These are phyloP conservation scores for Ophiostoma quercus DNA, from an alignment of 2,329 filamentous ascomycete genomes.

Conservation along the genomic window DNA sequence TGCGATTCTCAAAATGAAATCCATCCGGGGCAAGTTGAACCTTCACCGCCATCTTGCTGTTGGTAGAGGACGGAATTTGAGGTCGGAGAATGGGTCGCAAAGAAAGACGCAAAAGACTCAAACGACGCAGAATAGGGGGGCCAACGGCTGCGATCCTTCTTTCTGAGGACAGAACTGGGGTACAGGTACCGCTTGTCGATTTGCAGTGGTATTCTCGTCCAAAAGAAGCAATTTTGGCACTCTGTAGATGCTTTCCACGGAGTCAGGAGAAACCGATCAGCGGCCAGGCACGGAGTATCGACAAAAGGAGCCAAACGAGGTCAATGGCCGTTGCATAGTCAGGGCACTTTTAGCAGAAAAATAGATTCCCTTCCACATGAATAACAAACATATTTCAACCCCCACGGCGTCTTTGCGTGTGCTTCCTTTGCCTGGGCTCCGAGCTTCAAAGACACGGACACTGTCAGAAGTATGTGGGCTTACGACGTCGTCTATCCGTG, in stretches of 20 bases:
- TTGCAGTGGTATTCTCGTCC: neutral
- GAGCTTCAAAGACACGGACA: neutral
- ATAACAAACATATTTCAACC: neutral
- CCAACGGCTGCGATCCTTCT: no score
- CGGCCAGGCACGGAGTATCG: neutral
- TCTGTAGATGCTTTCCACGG: neutral
- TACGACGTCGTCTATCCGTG: constrained; percentile 8
- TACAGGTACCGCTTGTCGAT: neutral
- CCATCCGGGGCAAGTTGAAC: neutral
- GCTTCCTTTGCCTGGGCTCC: neutral
- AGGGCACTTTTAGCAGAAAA: neutral
- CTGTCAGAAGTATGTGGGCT: neutral
- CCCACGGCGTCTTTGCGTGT: neutral
- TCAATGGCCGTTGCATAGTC: neutral
- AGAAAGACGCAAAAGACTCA: no score
- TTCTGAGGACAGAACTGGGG: no score
- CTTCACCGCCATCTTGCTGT: constrained; percentile 12
- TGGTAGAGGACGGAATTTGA: neutral
- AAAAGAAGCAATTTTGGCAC: neutral
- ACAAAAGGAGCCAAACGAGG: neutral
- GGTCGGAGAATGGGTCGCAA: neutral
- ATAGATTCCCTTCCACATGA: constrained; percentile 15
- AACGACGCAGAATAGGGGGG: neutral
- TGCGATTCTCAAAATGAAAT: neutral
- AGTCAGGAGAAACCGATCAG: neutral